phyloP scores from a whole-genome alignment of 768 basidiomycete species.

The Phylloporus sp. region DNA sequence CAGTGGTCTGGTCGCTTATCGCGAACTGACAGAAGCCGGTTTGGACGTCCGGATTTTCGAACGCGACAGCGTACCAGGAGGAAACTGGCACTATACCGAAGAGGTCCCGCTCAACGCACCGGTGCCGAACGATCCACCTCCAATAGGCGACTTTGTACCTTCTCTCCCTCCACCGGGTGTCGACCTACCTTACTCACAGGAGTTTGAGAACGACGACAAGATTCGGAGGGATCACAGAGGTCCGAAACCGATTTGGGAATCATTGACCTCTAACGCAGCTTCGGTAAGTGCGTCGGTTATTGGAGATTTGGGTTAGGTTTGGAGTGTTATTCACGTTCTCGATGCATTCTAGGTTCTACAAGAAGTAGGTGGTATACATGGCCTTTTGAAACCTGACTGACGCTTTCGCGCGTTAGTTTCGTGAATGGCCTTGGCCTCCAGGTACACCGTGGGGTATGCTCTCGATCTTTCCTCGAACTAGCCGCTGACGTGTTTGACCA shows the following conservation, averaged over 20 bases:
- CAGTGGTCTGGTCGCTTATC: constrained; percentile 13
- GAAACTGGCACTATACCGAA: constrained; percentile 18
- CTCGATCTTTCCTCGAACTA: neutral
- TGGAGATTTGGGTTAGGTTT: neutral
- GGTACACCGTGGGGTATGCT: constrained; percentile 13
- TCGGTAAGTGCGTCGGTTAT: constrained; percentile 4
- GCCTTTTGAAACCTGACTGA: neutral
- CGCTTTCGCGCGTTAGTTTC: neutral
- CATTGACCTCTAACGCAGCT: constrained; percentile 6
- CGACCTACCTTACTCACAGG: constrained; percentile 10
- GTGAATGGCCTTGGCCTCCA: constrained; percentile 15
- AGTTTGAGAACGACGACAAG: constrained; percentile 6
- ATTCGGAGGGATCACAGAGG: constrained; percentile 4
- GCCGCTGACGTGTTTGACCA: neutral
- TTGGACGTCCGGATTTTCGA: constrained; percentile 17
- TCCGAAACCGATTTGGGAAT: constrained; percentile 16
- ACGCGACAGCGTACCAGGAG: constrained; percentile 9
- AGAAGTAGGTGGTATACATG: neutral
- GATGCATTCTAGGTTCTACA: neutral
- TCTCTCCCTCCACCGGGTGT: constrained; percentile 5
- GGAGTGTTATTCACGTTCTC: neutral
- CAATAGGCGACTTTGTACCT: constrained; percentile 9
- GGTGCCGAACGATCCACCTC: constrained; percentile 3
- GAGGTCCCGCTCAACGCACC: constrained; percentile 11
- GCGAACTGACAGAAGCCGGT: constrained; percentile 12